A percentile compares a stretch with the other conserved stretches of the same genome.
Evolutionary conservation across 768 basidiomycete species (phyloP).

Genomic region (Gautieria morchelliformis): DNA sequence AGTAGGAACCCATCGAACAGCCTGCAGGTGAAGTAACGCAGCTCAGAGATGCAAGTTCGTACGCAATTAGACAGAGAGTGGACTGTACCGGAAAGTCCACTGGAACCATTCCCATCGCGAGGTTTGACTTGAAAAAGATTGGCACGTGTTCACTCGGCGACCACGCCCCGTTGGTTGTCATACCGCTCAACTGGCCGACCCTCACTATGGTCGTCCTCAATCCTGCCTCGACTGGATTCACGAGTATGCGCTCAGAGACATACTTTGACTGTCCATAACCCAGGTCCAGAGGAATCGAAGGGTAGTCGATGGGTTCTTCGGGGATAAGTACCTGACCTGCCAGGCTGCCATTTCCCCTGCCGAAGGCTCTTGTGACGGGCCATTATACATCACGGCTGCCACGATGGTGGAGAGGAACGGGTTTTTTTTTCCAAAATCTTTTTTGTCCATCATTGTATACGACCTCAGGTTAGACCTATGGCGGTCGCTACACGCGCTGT

Average conservation of each 20-base stretch:
- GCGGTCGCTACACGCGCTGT: no score
- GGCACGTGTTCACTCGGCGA: no score
- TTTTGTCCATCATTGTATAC: no score
- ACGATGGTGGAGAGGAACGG: no score
- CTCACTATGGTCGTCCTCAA: not conserved
- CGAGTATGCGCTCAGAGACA: constrained; percentile 3
- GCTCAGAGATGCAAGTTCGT: not conserved
- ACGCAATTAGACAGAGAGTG: not conserved
- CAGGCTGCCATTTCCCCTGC: no score
- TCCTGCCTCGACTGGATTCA: not conserved
- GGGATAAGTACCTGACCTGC: constrained; percentile 11
- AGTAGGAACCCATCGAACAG: not conserved
- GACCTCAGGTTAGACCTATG: no score
- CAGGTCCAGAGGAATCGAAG: constrained; percentile 24
- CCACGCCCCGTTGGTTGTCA: no score
- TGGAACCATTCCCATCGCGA: no score
- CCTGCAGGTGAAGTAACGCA: not conserved
- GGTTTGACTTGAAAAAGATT: no score
- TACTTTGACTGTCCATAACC: constrained; percentile 40
- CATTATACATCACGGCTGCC: not conserved
- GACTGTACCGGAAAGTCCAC: not conserved
- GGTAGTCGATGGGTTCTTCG: constrained; percentile 24
- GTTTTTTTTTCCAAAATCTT: no score
- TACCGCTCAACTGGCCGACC: no score
- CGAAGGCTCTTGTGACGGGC: no score